These are phyloP conservation scores for Brassica napus DNA, from an alignment of 345 rosid species.

Conservation along the genomic window Da-Ae NC_063451.1:13390501-13391000, in stretches of 20 bases:
- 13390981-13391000: constrained; percentile 9
- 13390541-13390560: constrained; percentile 99
- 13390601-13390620: constrained; percentile 65
- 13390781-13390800: background rate
- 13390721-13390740: background rate
- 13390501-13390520: constrained; percentile 80
- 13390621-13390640: background rate
- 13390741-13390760: background rate
- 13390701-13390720: constrained; percentile 2
- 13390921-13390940: constrained; percentile 20
- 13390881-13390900: constrained; percentile 13
- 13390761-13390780: constrained; percentile 17
- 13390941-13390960: constrained; percentile 14
- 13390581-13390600: constrained; percentile 62
- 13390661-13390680: background rate
- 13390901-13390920: constrained; percentile 31
- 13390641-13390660: background rate
- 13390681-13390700: background rate
- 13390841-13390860: background rate
- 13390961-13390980: constrained; percentile 23
- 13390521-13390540: constrained; percentile 95
- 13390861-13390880: background rate
- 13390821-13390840: background rate
- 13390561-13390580: constrained; percentile 72
- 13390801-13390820: background rate